These are phyloP conservation scores for Melocanna baccifera DNA, from an alignment of 176 grass and related monocot genomes.

Conservation along the genomic window DNA sequence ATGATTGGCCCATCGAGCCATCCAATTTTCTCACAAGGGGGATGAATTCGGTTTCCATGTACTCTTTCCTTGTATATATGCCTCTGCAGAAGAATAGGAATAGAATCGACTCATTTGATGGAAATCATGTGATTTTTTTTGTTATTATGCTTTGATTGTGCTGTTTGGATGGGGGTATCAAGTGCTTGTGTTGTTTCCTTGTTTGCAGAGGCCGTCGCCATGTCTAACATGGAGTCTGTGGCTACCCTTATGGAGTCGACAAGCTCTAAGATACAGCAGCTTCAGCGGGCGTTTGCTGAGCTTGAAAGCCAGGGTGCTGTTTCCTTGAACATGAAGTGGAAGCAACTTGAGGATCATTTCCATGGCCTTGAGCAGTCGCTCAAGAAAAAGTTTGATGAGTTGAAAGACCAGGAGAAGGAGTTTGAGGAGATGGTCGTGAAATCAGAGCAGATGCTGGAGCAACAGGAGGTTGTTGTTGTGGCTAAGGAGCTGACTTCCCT, in stretches of 20 bases:
- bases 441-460: constrained; percentile 53
- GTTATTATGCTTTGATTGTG: not conserved
- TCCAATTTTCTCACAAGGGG: too few relatives aligned
- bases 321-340: constrained; percentile 86
- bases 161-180: not conserved
- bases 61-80: not conserved
- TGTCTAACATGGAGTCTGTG: constrained; percentile 54
- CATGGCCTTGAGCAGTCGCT: constrained; percentile 71
- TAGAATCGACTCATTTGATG: not conserved
- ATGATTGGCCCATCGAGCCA: too few relatives aligned
- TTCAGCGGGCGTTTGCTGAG: constrained; percentile 70
- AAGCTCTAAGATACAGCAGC: constrained; percentile 62
- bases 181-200: not conserved
- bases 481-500: constrained; percentile 73
- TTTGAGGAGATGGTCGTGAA: constrained; percentile 44
- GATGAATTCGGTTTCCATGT: not conserved
- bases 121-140: not conserved
- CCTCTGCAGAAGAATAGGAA: not conserved
- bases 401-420: constrained; percentile 66
- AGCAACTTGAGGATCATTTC: constrained; percentile 89
- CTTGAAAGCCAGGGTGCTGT: constrained; percentile 64
- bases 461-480: constrained; percentile 59
- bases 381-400: constrained; percentile 60
- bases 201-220: constrained; percentile 10
- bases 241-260: constrained; percentile 72